These are phyloP conservation scores for Emmonsia crescens DNA, from an alignment of 2,329 filamentous ascomycete species.

Conservation along the genomic window DNA sequence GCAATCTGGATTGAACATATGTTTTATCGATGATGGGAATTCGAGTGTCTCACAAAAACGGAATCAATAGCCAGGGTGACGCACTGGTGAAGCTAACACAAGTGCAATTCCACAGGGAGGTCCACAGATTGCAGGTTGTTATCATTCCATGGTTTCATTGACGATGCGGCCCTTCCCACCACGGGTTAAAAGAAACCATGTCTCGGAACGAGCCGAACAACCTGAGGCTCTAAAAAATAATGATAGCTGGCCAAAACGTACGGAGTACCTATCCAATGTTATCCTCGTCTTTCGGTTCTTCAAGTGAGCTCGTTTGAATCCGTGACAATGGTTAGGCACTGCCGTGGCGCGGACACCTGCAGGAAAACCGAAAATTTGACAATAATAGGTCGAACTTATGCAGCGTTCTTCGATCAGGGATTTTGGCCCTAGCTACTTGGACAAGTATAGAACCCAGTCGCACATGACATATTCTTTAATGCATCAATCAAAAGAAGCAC, in stretches of 20 bases:
- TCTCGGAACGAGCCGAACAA: background rate
- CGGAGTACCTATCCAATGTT: background rate
- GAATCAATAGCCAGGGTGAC: background rate
- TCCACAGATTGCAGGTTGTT: background rate
- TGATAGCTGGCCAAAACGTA: background rate
- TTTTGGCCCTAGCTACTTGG: background rate
- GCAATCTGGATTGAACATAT: background rate
- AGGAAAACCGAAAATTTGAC: conserved; percentile 1
- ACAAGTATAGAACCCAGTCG: conserved; percentile 2
- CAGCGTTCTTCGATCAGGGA: background rate
- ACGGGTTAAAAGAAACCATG: background rate
- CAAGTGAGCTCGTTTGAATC: background rate
- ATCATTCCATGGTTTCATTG: background rate
- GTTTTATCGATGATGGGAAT: background rate
- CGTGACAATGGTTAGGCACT: conserved; percentile 2
- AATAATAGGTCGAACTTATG: background rate
- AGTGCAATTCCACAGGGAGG: background rate
- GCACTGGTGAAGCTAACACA: background rate
- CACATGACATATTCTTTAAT: conserved; percentile 7
- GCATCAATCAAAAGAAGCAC: conserved; percentile 2
- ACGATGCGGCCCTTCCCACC: background rate
- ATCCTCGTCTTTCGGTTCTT: background rate
- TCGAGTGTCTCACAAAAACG: background rate
- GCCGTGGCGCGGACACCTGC: conserved; percentile 1
- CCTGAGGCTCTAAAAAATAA: background rate